Evolutionary conservation across 805 yeast species (phyloP).

Genomic region (Ogataea ramenticola): DNA sequence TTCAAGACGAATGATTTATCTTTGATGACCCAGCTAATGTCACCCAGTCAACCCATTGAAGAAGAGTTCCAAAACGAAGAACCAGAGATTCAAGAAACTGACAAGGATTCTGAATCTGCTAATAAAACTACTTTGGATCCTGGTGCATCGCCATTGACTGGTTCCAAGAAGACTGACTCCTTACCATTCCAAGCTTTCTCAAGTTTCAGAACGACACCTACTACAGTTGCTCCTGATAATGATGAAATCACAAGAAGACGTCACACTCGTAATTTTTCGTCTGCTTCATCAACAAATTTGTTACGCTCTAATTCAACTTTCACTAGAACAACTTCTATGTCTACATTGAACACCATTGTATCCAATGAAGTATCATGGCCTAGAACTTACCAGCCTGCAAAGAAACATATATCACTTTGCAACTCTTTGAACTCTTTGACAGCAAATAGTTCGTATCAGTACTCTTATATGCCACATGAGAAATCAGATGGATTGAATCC

Average conservation of each 20-base stretch:
- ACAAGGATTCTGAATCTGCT: constrained; percentile 1
- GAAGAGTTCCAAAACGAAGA: not conserved
- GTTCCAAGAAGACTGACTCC: not conserved
- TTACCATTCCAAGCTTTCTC: constrained; percentile 19
- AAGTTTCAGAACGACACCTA: constrained; percentile 22
- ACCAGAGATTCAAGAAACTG: not conserved
- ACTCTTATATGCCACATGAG: not conserved
- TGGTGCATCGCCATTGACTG: not conserved
- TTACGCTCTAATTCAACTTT: constrained; percentile 16
- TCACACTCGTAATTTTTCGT: constrained; percentile 11
- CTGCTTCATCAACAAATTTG: constrained; percentile 13
- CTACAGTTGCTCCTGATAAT: constrained; percentile 3
- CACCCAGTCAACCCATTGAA: not conserved
- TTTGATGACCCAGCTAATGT: constrained; percentile 7
- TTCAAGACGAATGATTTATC: constrained; percentile 13
- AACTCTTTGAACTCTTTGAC: constrained; percentile 1
- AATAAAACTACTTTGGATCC: not conserved
- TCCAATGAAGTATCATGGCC: not conserved
- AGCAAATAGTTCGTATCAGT: not conserved
- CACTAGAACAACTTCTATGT: constrained; percentile 22
- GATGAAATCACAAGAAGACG: not conserved
- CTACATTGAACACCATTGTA: constrained; percentile 11
- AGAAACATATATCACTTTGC: not conserved
- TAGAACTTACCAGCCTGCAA: not conserved
- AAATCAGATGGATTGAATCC: not conserved